phyloP scores from a whole-genome alignment of 352 stramenopile genomes.

The Plasmopara viticola region DNA sequence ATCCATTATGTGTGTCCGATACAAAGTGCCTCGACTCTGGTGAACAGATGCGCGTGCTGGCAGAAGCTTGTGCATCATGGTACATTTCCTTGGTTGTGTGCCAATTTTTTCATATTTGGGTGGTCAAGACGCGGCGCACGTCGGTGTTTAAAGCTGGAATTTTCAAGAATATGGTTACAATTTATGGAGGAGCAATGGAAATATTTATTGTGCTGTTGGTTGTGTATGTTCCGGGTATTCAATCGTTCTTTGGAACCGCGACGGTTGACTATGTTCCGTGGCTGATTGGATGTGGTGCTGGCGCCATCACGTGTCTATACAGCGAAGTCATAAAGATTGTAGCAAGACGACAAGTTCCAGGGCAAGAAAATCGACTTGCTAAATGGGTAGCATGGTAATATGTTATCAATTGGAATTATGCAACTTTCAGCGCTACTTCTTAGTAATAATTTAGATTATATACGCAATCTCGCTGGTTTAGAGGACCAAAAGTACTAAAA shows the following conservation, averaged over 20 bases:
- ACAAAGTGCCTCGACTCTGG: constrained; percentile 29
- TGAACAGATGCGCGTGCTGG: constrained; percentile 44
- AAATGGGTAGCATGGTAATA: constrained; percentile 21
- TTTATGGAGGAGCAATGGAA: constrained; percentile 39
- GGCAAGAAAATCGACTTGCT: constrained; percentile 16
- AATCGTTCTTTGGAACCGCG: too few species aligned
- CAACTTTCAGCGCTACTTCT: too few species aligned
- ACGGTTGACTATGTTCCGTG: constrained; percentile 38
- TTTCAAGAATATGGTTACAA: constrained; percentile 73
- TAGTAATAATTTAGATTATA: too few species aligned
- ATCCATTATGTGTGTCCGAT: constrained; percentile 21
- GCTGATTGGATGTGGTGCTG: constrained; percentile 33
- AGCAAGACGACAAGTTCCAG: constrained; percentile 16
- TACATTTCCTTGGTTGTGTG: constrained; percentile 69
- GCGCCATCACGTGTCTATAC: constrained; percentile 32
- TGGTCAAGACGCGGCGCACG: constrained; percentile 5
- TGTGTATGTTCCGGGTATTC: too few species aligned
- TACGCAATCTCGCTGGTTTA: too few species aligned
- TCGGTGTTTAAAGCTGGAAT: constrained; percentile 65
- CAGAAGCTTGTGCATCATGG: constrained; percentile 56
- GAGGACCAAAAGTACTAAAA: too few species aligned
- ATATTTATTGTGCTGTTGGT: constrained; percentile 30
- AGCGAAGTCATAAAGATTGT: constrained; percentile 35
- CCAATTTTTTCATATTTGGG: constrained; percentile 21
- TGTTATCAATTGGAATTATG: too few species aligned